Evolutionary conservation across 768 basidiomycete genomes (phyloP).

Genomic region (Vararia minispora): DNA sequence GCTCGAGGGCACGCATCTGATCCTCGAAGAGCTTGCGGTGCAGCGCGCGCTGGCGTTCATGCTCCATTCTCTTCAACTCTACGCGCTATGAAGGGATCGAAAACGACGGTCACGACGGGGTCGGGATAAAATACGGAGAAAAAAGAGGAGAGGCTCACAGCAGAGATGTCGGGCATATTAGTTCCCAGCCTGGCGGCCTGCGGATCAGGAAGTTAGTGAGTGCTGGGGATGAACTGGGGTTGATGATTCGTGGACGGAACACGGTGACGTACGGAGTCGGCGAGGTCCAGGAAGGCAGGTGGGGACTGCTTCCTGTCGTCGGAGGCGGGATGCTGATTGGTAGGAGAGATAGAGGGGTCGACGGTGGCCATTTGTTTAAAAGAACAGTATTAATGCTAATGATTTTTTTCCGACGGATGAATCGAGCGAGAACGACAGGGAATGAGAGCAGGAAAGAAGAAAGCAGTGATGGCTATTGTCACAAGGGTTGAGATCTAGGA

Average conservation of each 20-base stretch:
- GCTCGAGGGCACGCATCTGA: slow-evolving; percentile 90
- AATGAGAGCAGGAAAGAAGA: slow-evolving; percentile 27
- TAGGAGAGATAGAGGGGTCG: slow-evolving; percentile 63
- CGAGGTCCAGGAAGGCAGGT: slow-evolving; percentile 87
- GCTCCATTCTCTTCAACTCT: slow-evolving; percentile 80
- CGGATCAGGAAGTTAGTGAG: slow-evolving; percentile 10
- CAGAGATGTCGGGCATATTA: slow-evolving; percentile 81
- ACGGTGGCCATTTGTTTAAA: slow-evolving; percentile 53
- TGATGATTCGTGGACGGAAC: too few relatives aligned
- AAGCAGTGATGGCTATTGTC: slow-evolving; percentile 40
- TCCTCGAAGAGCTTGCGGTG: slow-evolving; percentile 93
- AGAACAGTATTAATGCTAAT: slow-evolving; percentile 26
- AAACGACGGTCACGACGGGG: slow-evolving; percentile 5
- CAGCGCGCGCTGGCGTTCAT: slow-evolving; percentile 78
- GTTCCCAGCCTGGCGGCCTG: slow-evolving; percentile 77
- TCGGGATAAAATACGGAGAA: slow-evolving; percentile 4
- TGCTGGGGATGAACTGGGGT: slow-evolving; percentile 4
- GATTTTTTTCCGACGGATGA: slow-evolving; percentile 45
- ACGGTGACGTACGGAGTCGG: slow-evolving; percentile 66
- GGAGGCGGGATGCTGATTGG: slow-evolving; percentile 56
- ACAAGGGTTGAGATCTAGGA: slow-evolving; percentile 33
- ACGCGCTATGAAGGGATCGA: slow-evolving; percentile 48
- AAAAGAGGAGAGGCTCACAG: slow-evolving; percentile 39
- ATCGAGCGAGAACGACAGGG: slow-evolving; percentile 38
- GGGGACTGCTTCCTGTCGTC: slow-evolving; percentile 79